Evolutionary conservation across 441 rosid genomes (phyloP), one percentile per base, ranked within the genome.

Genomic region (Cnidoscolus chayamansa): DNA sequence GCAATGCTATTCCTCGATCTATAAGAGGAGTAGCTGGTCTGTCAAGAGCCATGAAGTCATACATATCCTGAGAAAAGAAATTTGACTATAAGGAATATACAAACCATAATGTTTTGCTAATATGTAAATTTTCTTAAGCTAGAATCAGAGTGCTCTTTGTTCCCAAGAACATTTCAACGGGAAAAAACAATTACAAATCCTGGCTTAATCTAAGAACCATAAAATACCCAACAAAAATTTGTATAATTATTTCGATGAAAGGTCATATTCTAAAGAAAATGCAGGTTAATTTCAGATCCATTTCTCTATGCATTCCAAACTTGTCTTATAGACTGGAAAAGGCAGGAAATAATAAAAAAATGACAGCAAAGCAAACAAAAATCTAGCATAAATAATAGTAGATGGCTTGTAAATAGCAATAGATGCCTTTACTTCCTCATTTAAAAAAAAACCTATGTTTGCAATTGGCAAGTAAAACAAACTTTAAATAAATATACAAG

Each of bases 1-100:
- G 99, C 75, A 95, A 89, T 68, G 98, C 99, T 71, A 93, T 90
- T 75, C 99, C 99, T 25, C 99, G 96, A 82, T 95, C 99, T 79
- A 95, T 80, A 51, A 73, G 92, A 2, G 98, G 92, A 68, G 96
- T 91, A 69, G 92, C 71, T 43, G 95, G 95, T 78, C 85, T 87
- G 72, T 95, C 98, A 45, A 92, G 74, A 65, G 96, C 92, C 98
- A 95, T 95, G 82, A 89, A 95, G 72, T 95, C 97, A 71, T 95
- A 95, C 99, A 95, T 95, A 82, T 95, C 99, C 99, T 93, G 87
- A 68, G 63, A 45, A 77, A 71, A 60, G 61, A 50, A 69, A 72
- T 74, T n/a, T 0, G 45, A 70, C 59, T 54, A 12, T 72, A 66
- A 67, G 70, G 10, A 2, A 47, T 32, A 53, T 30, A 25, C 25